These are phyloP conservation scores for Trypanosoma mega DNA, from an alignment of 208 protist genomes.

Conservation along the genomic window DNA sequence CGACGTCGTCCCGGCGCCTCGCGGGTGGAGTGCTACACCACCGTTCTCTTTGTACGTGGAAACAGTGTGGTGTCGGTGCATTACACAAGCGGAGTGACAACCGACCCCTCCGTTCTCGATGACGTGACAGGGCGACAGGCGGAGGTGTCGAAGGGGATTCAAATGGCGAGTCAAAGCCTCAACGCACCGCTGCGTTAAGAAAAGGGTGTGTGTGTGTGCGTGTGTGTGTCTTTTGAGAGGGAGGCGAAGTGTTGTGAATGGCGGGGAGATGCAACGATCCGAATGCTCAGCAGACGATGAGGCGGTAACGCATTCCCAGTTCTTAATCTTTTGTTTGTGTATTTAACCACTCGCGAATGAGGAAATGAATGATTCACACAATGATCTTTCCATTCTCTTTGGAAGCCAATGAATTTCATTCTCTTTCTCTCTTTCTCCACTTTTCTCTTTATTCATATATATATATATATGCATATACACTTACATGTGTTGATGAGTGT, in stretches of 20 bases:
- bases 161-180: slow-evolving; percentile 58
- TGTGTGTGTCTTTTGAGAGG: too few relatives aligned
- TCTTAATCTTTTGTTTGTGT: slow-evolving; percentile 4
- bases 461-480: background rate
- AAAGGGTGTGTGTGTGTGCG: background rate
- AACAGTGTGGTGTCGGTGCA: slow-evolving; percentile 52
- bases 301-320: too few relatives aligned
- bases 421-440: slow-evolving; percentile 1
- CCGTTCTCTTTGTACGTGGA: slow-evolving; percentile 76
- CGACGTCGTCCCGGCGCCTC: slow-evolving; percentile 37
- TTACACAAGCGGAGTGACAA: slow-evolving; percentile 65
- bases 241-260: too few relatives aligned
- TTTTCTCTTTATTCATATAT: background rate
- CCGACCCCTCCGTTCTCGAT: slow-evolving; percentile 67
- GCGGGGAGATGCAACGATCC: too few relatives aligned
- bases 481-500: background rate
- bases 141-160: slow-evolving; percentile 45
- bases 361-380: too few relatives aligned
- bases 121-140: slow-evolving; percentile 38
- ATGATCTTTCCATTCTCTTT: too few relatives aligned
- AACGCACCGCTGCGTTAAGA: slow-evolving; percentile 28
- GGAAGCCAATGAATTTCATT: too few relatives aligned
- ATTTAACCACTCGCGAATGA: too few relatives aligned
- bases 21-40: slow-evolving; percentile 57
- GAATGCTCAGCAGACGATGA: too few relatives aligned